Base-by-base conservation (phyloP, 306 rosid genomes). In the Lathyrus aphaca region DNA sequence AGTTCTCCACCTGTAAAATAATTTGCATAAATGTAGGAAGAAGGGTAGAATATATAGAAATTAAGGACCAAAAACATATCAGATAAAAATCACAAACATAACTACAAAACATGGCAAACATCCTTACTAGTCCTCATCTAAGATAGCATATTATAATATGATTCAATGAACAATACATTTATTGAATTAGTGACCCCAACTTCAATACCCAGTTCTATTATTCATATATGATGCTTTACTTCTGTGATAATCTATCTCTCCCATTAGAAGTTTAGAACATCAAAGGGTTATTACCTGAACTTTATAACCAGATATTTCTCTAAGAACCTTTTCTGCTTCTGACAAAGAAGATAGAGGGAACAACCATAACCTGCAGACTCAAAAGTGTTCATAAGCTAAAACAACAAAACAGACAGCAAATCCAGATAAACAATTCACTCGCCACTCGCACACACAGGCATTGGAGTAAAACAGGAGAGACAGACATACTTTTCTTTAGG, bases 341-440 rank as follows among this genome's bases (percentile, higher is more conserved):
- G 81, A 73, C 83, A 94, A 82, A 39, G 86, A 88, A 63, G 88
- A 72, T 57, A 75, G 14, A 1, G 98, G 98, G 64, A 94, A 94
- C 82, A 80, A 62, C 98, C 98, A 94, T 77, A 90, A 79, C 91
- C 98, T 93, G 85, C 79, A 82, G 21, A 15, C 44, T 49, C 80
- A 78, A 68, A 66, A 29, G 46, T 11, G 51, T 68, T 73, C 30
- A 57, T 56, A 30, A 10, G 23, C 68, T 64, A 51, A 29, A 40
- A 53, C 64, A 39, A 30, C 54, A 62, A 29, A 56, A 46, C 25
- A 70, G 25, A 42, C 67, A 2, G 0, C 3, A 16, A 15, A 63
- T 40, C 43, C 32, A 64, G 61, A 74, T 45, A 71, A 71, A 63
- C 53, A 61, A 59, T 5, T 3, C 39, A 17, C 35, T 19, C 8